Conservation (phyloP, 78 protist species). For the Dictyostelium firmibasis region DNA sequence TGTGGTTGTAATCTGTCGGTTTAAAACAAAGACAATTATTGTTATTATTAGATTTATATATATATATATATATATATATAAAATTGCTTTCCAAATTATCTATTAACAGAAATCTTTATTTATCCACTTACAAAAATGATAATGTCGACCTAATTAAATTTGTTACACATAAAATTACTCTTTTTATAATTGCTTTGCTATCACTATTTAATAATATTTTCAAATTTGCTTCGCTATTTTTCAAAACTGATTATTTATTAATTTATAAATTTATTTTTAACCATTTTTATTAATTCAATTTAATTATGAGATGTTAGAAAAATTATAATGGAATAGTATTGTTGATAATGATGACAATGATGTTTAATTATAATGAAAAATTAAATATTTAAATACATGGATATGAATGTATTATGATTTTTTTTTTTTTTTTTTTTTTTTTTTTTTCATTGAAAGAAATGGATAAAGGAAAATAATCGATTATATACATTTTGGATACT, state of each 20-base stretch:
- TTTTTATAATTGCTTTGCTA: constrained; percentile 9
- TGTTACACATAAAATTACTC: constrained; percentile 50
- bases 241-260: neutral
- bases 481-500: constrained; percentile 33
- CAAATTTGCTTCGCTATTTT: neutral
- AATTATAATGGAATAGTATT: neutral
- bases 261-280: too few species aligned
- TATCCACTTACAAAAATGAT: constrained; percentile 27
- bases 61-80: too few species aligned
- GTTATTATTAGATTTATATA: neutral
- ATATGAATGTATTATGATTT: too few species aligned
- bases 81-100: too few species aligned
- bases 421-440: neutral
- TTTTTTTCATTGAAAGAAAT: too few species aligned
- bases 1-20: neutral
- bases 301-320: neutral
- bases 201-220: neutral
- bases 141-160: constrained; percentile 46
- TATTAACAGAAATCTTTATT: neutral
- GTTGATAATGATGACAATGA: neutral
- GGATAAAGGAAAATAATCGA: too few species aligned
- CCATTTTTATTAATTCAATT: too few species aligned
- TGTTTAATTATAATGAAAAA: too few species aligned
- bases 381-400: too few species aligned
- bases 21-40: neutral